phyloP scores from a whole-genome alignment of 1,284 basidiomycete genomes.

The Gymnopus androsaceus region DNA sequence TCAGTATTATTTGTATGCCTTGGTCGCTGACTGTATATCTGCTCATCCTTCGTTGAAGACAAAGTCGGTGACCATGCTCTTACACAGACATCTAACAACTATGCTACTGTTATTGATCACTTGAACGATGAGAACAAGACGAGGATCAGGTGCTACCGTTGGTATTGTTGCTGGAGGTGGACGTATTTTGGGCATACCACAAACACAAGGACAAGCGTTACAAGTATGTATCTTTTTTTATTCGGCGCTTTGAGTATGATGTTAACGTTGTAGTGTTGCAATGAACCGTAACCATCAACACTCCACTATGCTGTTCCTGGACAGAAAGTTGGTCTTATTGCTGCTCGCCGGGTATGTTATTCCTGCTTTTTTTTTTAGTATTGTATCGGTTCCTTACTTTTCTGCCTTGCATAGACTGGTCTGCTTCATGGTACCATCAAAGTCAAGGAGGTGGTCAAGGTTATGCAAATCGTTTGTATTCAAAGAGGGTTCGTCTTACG shows the following conservation, averaged over 20 bases:
- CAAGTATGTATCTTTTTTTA: slow-evolving; percentile 62
- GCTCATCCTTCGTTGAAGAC: slow-evolving; percentile 98
- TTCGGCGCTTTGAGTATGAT: neutral
- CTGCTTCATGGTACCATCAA: slow-evolving; percentile 90
- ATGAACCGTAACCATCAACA: slow-evolving; percentile 99
- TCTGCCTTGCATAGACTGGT: slow-evolving; percentile 61
- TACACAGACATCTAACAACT: slow-evolving; percentile 97
- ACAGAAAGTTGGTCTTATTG: slow-evolving; percentile 97
- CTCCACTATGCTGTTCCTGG: slow-evolving; percentile 90
- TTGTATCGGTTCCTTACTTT: slow-evolving; percentile 7
- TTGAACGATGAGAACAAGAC: slow-evolving; percentile 92
- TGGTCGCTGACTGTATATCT: neutral
- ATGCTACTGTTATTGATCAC: slow-evolving; percentile 99
- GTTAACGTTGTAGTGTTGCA: slow-evolving; percentile 71
- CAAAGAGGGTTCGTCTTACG: no score
- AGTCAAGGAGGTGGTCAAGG: slow-evolving; percentile 79
- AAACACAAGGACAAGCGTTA: slow-evolving; percentile 90
- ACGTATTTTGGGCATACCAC: slow-evolving; percentile 87
- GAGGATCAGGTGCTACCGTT: slow-evolving; percentile 88
- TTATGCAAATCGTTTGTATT: no score
- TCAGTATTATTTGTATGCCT: no score
- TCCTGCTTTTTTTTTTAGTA: slow-evolving; percentile 10
- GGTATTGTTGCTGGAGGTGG: slow-evolving; percentile 99
- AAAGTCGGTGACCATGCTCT: slow-evolving; percentile 96
- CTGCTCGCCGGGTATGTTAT: slow-evolving; percentile 77